Base-by-base conservation (phyloP, 208 protist species). In the Acanthamoeba royreba region DNA sequence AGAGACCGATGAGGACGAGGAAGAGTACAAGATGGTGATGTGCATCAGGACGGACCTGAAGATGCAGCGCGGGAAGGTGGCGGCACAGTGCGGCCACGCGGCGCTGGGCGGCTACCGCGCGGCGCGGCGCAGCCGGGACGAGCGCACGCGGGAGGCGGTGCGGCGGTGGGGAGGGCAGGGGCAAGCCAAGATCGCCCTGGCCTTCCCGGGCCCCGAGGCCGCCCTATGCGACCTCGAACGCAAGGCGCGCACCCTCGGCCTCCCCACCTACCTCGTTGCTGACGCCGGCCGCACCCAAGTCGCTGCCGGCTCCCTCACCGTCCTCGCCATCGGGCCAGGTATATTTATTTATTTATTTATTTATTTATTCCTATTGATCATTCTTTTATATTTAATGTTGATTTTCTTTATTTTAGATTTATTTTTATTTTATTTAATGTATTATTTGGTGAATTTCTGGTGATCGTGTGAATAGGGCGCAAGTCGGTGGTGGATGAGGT, bases 61-160 rank as follows among this genome's bases (percentile, higher is more conserved):
- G 52, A 99, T 99, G 99, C 97, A 97, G 0, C 98, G 95, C 28
- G 99, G 99, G 22, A 99, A 99, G 93, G 97, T 99, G 15, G 98
- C 98, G 22, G 98, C 99, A 31, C 99, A 99, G 96, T 99, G 98
- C 94, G 97, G 98, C 22, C 99, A 99, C 95, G 99, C 98, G 1
- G 98, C 98, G 28, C 95, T 99, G 17, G 98, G 97, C 22, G 96
- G 97, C 1, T 96, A 98, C 28, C 96, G 98, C 69, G 94, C 97
- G 28, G 77, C 98, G 8, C 35, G 96, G 2, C 55, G 33, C 9
- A 7, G 40, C 8, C 55, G 49, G 15, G 43, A 40, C 4, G 13
- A 94, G 28, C 47, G 94, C 43, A 28, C 28, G n/a, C n/a, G n/a
- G 31, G 45, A 94, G 25, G 8, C 53, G 22, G 5, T 97, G 25